Percentiles rank a stretch among this genome's conserved stretches.
phyloP scores from a whole-genome alignment of 805 yeast species.

The Torulaspora microellipsoides region DNA sequence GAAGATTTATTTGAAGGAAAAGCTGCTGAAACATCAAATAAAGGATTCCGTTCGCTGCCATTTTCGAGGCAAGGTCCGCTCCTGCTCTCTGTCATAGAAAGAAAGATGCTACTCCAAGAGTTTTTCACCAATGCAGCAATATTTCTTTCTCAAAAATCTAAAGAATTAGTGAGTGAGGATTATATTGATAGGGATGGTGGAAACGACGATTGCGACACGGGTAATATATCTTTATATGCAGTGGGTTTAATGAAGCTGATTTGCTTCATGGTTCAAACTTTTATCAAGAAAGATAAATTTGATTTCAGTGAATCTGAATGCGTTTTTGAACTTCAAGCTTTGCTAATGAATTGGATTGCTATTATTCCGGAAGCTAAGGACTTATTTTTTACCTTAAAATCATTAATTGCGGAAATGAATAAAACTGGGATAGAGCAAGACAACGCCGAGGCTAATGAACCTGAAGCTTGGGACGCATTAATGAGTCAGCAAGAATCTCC shows the following conservation, averaged over 20 bases:
- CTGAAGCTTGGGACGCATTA: not conserved
- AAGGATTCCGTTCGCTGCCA: constrained; percentile 9
- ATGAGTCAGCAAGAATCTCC: not conserved
- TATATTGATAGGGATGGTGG: constrained; percentile 11
- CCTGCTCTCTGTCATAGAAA: constrained; percentile 53
- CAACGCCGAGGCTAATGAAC: not conserved
- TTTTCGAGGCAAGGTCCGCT: constrained; percentile 58
- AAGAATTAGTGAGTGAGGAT: constrained; percentile 24
- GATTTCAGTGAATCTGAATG: constrained; percentile 48
- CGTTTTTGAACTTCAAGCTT: constrained; percentile 52
- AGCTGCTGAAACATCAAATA: constrained; percentile 14
- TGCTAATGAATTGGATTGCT: constrained; percentile 63
- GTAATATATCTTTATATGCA: constrained; percentile 32
- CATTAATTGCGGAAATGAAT: constrained; percentile 10
- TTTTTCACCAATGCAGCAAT: constrained; percentile 55
- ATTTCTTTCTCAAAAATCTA: constrained; percentile 37
- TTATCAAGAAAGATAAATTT: constrained; percentile 44
- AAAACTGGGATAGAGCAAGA: not conserved
- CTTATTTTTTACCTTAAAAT: constrained; percentile 43
- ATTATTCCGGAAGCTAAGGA: constrained; percentile 57
- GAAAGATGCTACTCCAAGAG: constrained; percentile 64
- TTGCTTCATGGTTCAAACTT: constrained; percentile 57
- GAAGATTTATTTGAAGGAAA: constrained; percentile 4
- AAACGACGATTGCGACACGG: constrained; percentile 16
- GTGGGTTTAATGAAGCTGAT: constrained; percentile 48